Percentiles rank a stretch among this genome's conserved stretches.
Evolutionary conservation across 306 rosid genomes (phyloP).

Genomic region (Oxytropis ochrocephala): DNA sequence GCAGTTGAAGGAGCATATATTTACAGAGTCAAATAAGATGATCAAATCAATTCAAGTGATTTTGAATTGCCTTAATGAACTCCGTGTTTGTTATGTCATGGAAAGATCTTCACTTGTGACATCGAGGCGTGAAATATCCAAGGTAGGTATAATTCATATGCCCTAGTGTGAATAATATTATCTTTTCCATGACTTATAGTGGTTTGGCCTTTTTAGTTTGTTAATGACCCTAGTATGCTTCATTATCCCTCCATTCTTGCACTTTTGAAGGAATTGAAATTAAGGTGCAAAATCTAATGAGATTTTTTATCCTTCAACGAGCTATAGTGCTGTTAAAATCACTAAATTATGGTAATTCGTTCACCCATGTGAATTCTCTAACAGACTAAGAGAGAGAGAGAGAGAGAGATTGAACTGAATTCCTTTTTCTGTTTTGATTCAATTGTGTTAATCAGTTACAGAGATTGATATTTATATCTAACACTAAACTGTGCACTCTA

Average conservation of each 20-base stretch:
- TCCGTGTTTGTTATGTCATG: conserved; percentile 62
- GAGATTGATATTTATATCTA: no score
- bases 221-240: neutral
- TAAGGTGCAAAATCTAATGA: neutral
- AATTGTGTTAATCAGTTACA: no score
- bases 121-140: conserved; percentile 44
- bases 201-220: neutral
- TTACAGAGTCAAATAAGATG: conserved; percentile 63
- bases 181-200: neutral
- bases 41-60: conserved; percentile 79
- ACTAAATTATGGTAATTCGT: neutral
- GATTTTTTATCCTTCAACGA: neutral
- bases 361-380: no score
- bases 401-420: no score
- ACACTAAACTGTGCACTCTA: no score
- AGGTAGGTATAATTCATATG: conserved; percentile 37
- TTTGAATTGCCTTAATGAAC: conserved; percentile 83
- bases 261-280: neutral
- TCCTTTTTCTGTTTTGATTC: no score
- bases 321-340: neutral
- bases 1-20: conserved; percentile 82
- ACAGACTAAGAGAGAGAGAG: no score
- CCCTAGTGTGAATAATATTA: neutral
- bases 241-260: neutral
- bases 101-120: conserved; percentile 40